Base-by-base conservation (phyloP, 176 grass and related monocot genomes). In the Themeda triandra region DNA sequence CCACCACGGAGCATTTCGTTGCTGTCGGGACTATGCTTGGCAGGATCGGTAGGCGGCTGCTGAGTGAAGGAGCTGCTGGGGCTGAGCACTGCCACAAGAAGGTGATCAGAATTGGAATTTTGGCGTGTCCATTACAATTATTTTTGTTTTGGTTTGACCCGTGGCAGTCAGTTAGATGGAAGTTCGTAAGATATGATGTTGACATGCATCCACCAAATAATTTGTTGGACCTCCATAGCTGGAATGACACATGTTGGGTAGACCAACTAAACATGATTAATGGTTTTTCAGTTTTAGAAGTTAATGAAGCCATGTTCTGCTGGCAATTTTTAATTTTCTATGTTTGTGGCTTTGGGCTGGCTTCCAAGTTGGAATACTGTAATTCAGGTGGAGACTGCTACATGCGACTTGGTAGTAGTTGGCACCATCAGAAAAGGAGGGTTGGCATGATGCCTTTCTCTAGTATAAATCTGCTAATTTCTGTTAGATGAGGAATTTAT, bases 11-110 rank as follows among this genome's bases (percentile, higher is more conserved):
- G 56, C 83, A 95, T 63, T 79, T 91, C 33, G 49, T 78, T 49
- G 69, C 73, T 18, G 59, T 64, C 0, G 76, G 82, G 64, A 69
- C 37, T 39, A 39, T 79, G 63, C 21, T 92, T 70, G 81, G 64
- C 6, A 62, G 67, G 21, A 87, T 91, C 17, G 87, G 92, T 35
- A 89, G 94, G 85, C 83, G 76, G 32, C 80, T 97, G 54, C 89
- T 97, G 62, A 77, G 84, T 25, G 87, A 82, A 21, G 65, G 66
- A 17, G 30, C 65, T 6, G 67, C 39, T 1, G 89, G 58, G 12
- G 18, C 17, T 10, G 75, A 82, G 36, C 87, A 87, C 64, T 98
- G 96, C 69, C 15, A 6, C 1, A 62, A 17, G 23, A 91, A 98
- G 96, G 96, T 98, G 6, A 53, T 7, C 81, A 7, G 23, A 27